A percentile compares a stretch with the other conserved stretches of the same genome.
phyloP scores from a whole-genome alignment of 2,329 filamentous ascomycete genomes.

The Colletotrichum sp. region DNA sequence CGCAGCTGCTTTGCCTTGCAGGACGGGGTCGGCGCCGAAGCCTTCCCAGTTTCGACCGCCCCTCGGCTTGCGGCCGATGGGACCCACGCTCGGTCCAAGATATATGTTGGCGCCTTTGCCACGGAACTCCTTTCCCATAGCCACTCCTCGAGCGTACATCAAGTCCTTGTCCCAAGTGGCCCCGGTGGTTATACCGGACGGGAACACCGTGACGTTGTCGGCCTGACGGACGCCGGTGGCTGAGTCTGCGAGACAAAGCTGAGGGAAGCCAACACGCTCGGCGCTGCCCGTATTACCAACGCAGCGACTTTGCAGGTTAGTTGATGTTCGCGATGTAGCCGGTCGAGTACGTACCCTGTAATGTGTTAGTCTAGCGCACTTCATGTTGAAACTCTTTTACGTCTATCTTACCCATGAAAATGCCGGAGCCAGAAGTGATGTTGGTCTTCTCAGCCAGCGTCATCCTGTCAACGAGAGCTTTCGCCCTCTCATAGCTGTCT shows the following conservation, averaged over 20 bases:
- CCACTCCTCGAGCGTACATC: constrained; percentile 71
- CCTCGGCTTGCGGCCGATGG: constrained; percentile 73
- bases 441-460: constrained; percentile 83
- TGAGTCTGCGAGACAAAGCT: constrained; percentile 74
- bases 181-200: constrained; percentile 77
- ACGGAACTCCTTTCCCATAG: constrained; percentile 72
- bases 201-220: constrained; percentile 78
- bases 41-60: constrained; percentile 80
- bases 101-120: constrained; percentile 77
- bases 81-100: constrained; percentile 73
- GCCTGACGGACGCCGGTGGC: constrained; percentile 75
- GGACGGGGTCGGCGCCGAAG: constrained; percentile 72
- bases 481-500: constrained; percentile 73
- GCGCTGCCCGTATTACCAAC: constrained; percentile 80
- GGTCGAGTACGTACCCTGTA: constrained; percentile 24
- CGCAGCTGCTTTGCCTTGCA: constrained; percentile 79
- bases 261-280: constrained; percentile 71
- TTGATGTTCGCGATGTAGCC: neutral
- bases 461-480: constrained; percentile 73
- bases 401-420: constrained; percentile 66
- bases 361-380: constrained; percentile 6
- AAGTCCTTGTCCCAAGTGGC: constrained; percentile 78
- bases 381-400: neutral
- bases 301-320: constrained; percentile 56
- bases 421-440: constrained; percentile 73